A percentile compares a stretch with the other conserved stretches of the same genome.
Conservation (phyloP, 2,329 filamentous ascomycete genomes). For the Aspergillus sp. region DNA sequence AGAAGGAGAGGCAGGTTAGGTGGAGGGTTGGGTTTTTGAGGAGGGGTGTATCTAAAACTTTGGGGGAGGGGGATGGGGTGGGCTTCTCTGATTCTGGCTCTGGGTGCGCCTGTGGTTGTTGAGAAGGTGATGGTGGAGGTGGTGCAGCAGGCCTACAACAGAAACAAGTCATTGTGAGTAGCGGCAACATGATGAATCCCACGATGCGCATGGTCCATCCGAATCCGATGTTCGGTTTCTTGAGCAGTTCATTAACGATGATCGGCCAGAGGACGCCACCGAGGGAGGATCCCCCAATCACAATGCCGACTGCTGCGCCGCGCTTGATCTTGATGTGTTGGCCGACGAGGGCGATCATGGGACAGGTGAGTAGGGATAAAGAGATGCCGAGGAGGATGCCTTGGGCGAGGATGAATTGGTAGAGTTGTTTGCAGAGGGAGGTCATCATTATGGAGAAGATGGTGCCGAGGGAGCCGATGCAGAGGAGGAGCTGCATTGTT, state of each 20-base stretch:
- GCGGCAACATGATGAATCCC: constrained; percentile 53
- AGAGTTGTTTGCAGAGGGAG: constrained; percentile 56
- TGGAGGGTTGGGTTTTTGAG: constrained; percentile 48
- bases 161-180: constrained; percentile 45
- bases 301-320: constrained; percentile 51
- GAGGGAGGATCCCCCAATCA: constrained; percentile 51
- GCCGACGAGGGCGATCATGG: constrained; percentile 49
- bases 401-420: constrained; percentile 50
- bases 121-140: constrained; percentile 1
- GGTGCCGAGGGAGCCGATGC: neutral
- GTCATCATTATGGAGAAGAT: constrained; percentile 67
- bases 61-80: no score
- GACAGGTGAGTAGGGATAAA: constrained; percentile 48
- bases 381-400: constrained; percentile 23
- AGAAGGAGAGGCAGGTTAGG: constrained; percentile 19
- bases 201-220: constrained; percentile 57
- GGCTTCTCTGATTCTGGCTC: neutral
- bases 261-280: constrained; percentile 58
- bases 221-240: constrained; percentile 50
- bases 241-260: constrained; percentile 47
- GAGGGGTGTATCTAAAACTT: neutral
- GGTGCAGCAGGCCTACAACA: constrained; percentile 20
- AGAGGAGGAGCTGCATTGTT: neutral
- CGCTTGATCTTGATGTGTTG: constrained; percentile 54
- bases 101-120: constrained; percentile 12